Conservation (phyloP, 768 basidiomycete genomes). For the Guyanaporus albipodus region DNA sequence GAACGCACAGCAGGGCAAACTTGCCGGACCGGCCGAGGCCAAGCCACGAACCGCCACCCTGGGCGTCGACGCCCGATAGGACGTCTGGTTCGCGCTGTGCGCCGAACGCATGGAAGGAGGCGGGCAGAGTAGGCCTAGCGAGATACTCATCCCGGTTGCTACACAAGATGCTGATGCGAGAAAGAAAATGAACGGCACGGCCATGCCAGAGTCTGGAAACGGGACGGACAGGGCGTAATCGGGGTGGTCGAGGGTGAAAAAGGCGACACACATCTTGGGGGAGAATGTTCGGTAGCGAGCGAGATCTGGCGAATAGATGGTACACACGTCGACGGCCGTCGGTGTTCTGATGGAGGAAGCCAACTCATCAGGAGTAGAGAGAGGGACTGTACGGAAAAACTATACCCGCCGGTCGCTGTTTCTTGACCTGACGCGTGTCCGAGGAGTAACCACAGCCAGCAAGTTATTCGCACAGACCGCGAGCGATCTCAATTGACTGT, state of each 20-base stretch:
- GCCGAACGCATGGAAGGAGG: constrained; percentile 66
- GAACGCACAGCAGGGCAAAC: constrained; percentile 66
- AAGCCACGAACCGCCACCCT: constrained; percentile 81
- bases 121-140: constrained; percentile 58
- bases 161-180: constrained; percentile 59
- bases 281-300: constrained; percentile 1
- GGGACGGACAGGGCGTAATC: constrained; percentile 68
- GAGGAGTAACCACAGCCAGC: too few species aligned
- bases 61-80: constrained; percentile 70
- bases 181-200: not conserved
- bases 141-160: constrained; percentile 78
- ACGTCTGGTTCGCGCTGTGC: constrained; percentile 35
- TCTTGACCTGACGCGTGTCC: too few species aligned
- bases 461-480: not conserved
- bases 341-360: not conserved
- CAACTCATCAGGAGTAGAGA: too few species aligned
- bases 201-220: too few species aligned
- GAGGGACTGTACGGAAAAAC: too few species aligned
- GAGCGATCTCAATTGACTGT: not conserved
- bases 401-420: too few species aligned
- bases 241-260: constrained; percentile 73
- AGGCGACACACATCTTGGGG: constrained; percentile 66
- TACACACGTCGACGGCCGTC: not conserved
- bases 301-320: not conserved
- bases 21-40: constrained; percentile 64